Evolutionary conservation across 1,139 yeast genomes (phyloP), one percentile per base, ranked within the genome.

Genomic region (Pneumocystis canis): DNA sequence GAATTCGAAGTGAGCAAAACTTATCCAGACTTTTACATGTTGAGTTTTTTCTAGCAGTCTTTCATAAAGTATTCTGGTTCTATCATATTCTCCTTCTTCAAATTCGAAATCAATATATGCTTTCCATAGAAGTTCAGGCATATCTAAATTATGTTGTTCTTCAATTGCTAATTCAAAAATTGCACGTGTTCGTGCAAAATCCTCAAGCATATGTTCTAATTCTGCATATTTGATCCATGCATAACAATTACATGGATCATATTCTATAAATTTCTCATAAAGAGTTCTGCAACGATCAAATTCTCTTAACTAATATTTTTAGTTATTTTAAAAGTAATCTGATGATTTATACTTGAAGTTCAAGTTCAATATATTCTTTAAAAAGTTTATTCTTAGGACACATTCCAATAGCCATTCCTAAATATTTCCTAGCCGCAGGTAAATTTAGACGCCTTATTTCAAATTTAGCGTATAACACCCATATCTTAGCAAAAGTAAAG

Each of bases 251-350:
- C 72, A 66, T 0, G 89, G 79, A 66, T 79, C 78, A 14, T 75
- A 71, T 67, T 85, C 87, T 32, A 90, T 68, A 76, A 82, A 82
- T 69, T 82, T 84, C 67, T 85, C 87, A 70, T 83, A 89, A 6
- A 92, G 71, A 69, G 75, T 81, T 54, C 97, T 77, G 11, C 87
- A 89, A 57, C 97, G 75, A 66, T 85, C 95, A 78, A 85, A 85
- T 69, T 87, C 89, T 37, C 85, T 86, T 60, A 87, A 70, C 61
- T 75, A 74, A 35, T 20, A 57, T 57, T 35, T 35, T 57, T 57
- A 25, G 33, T 1, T 9, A 35, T 2, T 9, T 28, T 20, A 20
- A 35, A 35, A 39, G 28, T 25, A 39, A 39, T 30, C 20, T 9
- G 30, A 47, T 47, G n/a, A 47, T 47, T 35, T 35, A n/a, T n/a